phyloP scores from a whole-genome alignment of 768 basidiomycete species.

The Pluteus cervinus region DNA sequence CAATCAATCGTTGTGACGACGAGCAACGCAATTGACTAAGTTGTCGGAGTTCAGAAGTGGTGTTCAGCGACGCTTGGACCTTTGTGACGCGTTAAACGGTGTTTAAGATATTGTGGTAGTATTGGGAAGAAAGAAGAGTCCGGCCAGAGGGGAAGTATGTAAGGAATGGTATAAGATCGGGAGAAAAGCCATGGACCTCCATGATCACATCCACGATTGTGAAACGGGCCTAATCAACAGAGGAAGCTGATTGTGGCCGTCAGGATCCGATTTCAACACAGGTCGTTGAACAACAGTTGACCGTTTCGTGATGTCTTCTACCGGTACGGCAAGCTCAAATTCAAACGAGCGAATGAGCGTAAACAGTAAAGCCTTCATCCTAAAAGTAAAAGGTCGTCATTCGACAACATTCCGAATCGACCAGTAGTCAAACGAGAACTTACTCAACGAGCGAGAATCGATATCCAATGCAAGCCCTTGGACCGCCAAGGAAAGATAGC shows the following conservation, averaged over 20 bases:
- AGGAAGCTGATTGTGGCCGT: conserved; percentile 39
- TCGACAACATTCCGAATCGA: no score
- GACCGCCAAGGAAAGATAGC: conserved; percentile 59
- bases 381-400: conserved; percentile 5
- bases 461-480: conserved; percentile 62
- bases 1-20: no score
- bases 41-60: no score
- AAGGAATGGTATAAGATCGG: no score
- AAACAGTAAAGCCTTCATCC: conserved; percentile 35
- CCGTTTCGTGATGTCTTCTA: conserved; percentile 24
- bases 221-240: conserved; percentile 33
- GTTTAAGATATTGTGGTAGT: no score
- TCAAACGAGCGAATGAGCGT: conserved; percentile 37
- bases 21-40: no score
- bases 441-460: conserved; percentile 58
- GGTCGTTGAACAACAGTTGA: conserved; percentile 37
- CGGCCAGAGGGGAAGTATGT: no score
- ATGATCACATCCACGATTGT: no score
- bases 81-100: no score
- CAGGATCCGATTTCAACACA: conserved; percentile 33
- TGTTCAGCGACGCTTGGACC: no score
- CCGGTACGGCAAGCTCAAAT: conserved; percentile 42
- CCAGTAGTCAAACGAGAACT: conserved; percentile 22
- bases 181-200: no score
- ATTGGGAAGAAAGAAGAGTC: no score